These are phyloP conservation scores for Salvia miltiorrhiza DNA, from an alignment of 257 asterid genomes.

Conservation along the genomic window DNA sequence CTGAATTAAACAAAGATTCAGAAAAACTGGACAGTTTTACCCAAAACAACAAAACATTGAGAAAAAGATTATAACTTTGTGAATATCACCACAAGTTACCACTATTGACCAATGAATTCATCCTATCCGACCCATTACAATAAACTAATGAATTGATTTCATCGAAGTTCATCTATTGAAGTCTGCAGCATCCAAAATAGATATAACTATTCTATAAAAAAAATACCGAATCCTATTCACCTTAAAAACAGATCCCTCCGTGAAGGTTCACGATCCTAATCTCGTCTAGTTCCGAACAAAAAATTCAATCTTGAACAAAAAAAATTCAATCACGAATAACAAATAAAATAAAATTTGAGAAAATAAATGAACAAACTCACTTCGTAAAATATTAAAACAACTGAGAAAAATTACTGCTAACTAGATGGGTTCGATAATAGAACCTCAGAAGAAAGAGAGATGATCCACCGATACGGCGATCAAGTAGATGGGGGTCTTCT, in stretches of 20 bases:
- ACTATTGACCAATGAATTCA: slow-evolving; percentile 11
- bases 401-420: neutral
- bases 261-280: slow-evolving; percentile 20
- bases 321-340: neutral
- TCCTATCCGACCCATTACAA: slow-evolving; percentile 15
- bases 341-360: too few species aligned
- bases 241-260: slow-evolving; percentile 32
- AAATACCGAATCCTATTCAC: neutral
- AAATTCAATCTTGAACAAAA: slow-evolving; percentile 9
- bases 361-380: neutral
- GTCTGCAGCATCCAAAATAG: neutral
- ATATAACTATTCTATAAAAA: neutral
- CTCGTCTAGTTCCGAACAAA: neutral
- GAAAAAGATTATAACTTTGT: slow-evolving; percentile 24
- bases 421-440: slow-evolving; percentile 9
- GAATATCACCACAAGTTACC: slow-evolving; percentile 23
- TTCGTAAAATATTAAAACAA: slow-evolving; percentile 2
- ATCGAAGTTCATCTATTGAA: slow-evolving; percentile 6
- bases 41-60: neutral
- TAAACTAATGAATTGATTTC: slow-evolving; percentile 6
- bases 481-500: slow-evolving; percentile 17
- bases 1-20: slow-evolving; percentile 13
- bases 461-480: slow-evolving; percentile 31
- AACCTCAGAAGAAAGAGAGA: slow-evolving; percentile 21
- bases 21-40: neutral